Evolutionary conservation across 495 filamentous ascomycete species (phyloP).

Genomic region (Diplogelasinospora grovesii): DNA sequence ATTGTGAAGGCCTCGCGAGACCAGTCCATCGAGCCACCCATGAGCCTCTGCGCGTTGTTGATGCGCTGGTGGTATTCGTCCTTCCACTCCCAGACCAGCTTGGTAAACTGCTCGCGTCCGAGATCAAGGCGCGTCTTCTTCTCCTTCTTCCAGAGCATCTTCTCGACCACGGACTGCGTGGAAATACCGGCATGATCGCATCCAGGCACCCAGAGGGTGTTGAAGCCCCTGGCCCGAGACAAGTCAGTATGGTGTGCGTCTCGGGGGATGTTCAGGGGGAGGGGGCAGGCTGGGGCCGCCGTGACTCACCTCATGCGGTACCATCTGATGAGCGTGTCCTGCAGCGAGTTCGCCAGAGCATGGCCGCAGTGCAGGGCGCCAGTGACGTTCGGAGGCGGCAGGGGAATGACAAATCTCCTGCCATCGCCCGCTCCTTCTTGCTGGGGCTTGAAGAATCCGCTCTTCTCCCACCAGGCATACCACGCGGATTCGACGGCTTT

Average conservation of each 20-base stretch:
- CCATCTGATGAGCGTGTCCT: constrained; percentile 73
- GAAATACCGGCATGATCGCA: constrained; percentile 55
- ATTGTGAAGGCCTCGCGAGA: constrained; percentile 66
- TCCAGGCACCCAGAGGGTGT: constrained; percentile 51
- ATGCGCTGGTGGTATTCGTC: constrained; percentile 49
- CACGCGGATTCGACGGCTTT: constrained; percentile 57
- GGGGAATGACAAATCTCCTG: constrained; percentile 63
- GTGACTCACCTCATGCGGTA: constrained; percentile 39
- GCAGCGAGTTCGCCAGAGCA: constrained; percentile 53
- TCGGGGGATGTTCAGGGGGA: too few species aligned
- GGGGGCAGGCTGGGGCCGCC: background rate
- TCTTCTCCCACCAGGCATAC: constrained; percentile 61
- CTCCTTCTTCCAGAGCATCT: constrained; percentile 47
- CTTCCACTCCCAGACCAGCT: constrained; percentile 56
- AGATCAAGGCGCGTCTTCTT: constrained; percentile 51
- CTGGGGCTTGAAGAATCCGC: constrained; percentile 66
- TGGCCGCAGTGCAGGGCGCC: constrained; percentile 47
- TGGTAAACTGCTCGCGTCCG: constrained; percentile 44
- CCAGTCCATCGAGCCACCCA: constrained; percentile 68
- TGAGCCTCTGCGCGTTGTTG: constrained; percentile 45
- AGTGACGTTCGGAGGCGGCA: constrained; percentile 71
- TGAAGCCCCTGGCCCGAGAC: constrained; percentile 46
- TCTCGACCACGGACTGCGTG: constrained; percentile 55
- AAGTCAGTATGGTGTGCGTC: background rate
- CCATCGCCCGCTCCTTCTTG: constrained; percentile 45